A percentile compares a stretch with the other conserved stretches of the same genome.
phyloP scores from a whole-genome alignment of 768 basidiomycete species.

The Cystobasidium tubakii region DNA sequence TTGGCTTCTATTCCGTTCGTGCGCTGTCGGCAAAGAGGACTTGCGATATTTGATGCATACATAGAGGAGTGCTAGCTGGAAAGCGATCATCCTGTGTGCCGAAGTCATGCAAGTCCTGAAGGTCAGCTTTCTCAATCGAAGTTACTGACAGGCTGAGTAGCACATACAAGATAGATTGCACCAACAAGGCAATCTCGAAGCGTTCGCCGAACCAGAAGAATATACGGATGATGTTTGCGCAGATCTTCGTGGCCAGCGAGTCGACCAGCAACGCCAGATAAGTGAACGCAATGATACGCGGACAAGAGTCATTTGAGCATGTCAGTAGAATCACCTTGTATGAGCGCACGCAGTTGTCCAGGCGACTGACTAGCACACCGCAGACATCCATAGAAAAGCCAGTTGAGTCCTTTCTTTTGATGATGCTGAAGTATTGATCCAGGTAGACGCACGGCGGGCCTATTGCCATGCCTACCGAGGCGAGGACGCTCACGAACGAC shows the following conservation, averaged over 20 bases:
- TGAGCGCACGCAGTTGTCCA: too few relatives aligned
- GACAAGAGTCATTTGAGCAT: too few relatives aligned
- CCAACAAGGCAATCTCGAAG: conserved; percentile 40
- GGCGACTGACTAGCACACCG: conserved; percentile 37
- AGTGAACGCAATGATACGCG: too few relatives aligned
- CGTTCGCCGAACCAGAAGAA: conserved; percentile 34
- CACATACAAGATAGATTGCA: conserved; percentile 42
- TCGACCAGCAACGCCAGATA: too few relatives aligned
- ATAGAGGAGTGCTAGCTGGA: conserved; percentile 38
- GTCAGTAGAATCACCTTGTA: too few relatives aligned
- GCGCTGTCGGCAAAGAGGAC: neutral
- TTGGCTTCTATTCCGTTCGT: neutral
- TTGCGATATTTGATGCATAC: conserved; percentile 41
- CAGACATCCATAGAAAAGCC: conserved; percentile 42
- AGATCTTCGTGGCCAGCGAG: neutral
- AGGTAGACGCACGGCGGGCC: conserved; percentile 41
- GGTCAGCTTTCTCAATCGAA: too few relatives aligned
- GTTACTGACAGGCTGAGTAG: too few relatives aligned
- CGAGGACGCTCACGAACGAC: neutral
- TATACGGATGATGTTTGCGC: conserved; percentile 41
- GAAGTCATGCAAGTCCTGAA: too few relatives aligned
- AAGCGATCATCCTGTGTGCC: neutral
- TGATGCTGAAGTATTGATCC: conserved; percentile 39
- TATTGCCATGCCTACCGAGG: conserved; percentile 20
- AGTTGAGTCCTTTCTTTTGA: conserved; percentile 34